Conservation (phyloP, 225 moss, liverwort and hornwort species). For the Marchantia paleacea region DNA sequence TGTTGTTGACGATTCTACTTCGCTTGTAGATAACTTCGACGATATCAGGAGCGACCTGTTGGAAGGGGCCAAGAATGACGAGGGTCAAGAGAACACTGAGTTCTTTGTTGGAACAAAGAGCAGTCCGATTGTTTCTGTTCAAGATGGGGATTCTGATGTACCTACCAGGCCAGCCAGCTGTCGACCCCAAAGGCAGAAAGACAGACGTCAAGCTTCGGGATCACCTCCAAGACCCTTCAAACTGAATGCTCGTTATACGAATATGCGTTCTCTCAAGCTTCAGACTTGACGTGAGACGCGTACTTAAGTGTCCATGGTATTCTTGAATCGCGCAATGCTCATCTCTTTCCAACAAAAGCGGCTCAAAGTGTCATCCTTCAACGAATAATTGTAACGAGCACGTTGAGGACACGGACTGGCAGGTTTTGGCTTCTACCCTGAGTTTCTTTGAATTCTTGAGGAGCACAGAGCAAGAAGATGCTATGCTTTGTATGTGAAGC, state of each 20-base stretch:
- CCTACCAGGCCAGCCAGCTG: conserved; percentile 15
- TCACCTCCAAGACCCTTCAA: conserved; percentile 32
- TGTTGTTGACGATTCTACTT: background rate
- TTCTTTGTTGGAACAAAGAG: conserved; percentile 11
- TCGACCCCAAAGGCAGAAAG: conserved; percentile 23
- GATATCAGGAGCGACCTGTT: conserved; percentile 6
- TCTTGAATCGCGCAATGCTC: background rate
- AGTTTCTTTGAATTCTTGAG: background rate
- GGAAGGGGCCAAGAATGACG: conserved; percentile 20
- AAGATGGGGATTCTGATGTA: conserved; percentile 19
- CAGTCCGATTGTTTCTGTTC: conserved; percentile 13
- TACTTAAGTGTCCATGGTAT: background rate
- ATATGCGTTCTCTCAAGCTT: conserved; percentile 33
- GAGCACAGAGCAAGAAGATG: too few species aligned
- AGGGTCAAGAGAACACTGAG: conserved; percentile 15
- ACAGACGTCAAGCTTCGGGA: conserved; percentile 22
- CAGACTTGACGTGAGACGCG: conserved; percentile 25
- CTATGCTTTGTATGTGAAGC: too few species aligned
- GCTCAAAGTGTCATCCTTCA: too few species aligned
- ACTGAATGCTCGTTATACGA: conserved; percentile 23
- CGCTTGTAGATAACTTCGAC: background rate
- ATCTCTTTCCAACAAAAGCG: background rate
- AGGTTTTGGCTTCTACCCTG: background rate
- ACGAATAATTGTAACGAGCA: background rate
- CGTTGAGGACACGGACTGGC: background rate